Base-by-base conservation (phyloP, 192 early-diverging fungal species). In the Backusella macrospora region DNA sequence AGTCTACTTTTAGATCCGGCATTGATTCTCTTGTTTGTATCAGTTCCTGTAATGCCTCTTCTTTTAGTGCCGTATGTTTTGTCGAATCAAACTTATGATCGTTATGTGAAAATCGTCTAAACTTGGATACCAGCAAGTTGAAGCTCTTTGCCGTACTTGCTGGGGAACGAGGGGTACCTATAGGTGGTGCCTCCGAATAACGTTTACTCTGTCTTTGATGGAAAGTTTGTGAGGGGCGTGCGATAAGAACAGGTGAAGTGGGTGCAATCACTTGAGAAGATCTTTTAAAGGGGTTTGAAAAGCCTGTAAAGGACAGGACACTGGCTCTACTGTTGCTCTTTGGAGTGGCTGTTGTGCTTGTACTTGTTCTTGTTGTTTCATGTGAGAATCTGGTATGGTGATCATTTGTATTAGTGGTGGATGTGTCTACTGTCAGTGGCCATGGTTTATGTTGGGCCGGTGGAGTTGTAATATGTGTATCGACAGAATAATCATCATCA, bases 1-100 rank as follows among this genome's bases (percentile, higher is more conserved):
- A 95, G 66, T 95, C 92, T 55, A 83, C 72, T 13, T 80, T 85
- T 64, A 80, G 72, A 12, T 84, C 75, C 13, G 52, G 52, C 23
- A 59, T 59, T 13, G 52, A 9, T 59, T 59, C 52, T 26, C 26
- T 59, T 59, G 63, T 71, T 79, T 86, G 81, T 84, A 91, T 86
- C 46, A 91, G 21, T 14, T 76, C 70, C 44, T 79, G 77, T 6
- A 74, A 40, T 38, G 72, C 74, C 43, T 86, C 81, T 52, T 74
- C 68, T 62, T 78, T 80, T 29, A 83, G 64, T 47, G 70, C 64
- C 23, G 63, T 37, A 44, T 71, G 74, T 45, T 76, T 67, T 49
- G 43, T 40, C 26, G 67, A 72, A 52, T 72, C 71, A 40, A 37
- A 40, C 46, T 68, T 26, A 42, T 80, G 64, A 68, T 65, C 52